These are phyloP conservation scores for Hemileia vastatrix DNA, from an alignment of 1,284 basidiomycete species.

Conservation along the genomic window DNA sequence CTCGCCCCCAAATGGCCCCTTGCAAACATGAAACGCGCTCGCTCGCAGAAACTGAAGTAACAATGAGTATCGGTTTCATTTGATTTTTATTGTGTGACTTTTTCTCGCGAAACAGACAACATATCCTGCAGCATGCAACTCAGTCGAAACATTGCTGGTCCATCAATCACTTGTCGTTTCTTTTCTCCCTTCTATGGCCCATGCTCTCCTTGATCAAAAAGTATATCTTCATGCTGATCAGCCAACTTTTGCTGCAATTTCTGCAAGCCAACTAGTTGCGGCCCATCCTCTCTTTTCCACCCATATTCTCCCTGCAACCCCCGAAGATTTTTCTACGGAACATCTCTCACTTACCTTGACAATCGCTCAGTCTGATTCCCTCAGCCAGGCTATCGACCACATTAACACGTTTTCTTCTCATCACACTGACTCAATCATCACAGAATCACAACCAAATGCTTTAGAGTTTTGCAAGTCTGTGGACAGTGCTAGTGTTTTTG, in stretches of 20 bases:
- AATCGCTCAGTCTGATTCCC: constrained; percentile 61
- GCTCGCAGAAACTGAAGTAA: too few relatives aligned
- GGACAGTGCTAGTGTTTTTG: constrained; percentile 82
- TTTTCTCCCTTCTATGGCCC: constrained; percentile 70
- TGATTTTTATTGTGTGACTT: background rate
- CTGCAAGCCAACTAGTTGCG: constrained; percentile 19
- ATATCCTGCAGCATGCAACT: constrained; percentile 94
- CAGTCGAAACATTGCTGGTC: constrained; percentile 79
- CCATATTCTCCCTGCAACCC: constrained; percentile 11
- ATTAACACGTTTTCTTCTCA: constrained; percentile 90
- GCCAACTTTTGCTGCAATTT: constrained; percentile 52
- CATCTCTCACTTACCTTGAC: constrained; percentile 76
- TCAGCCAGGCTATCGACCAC: constrained; percentile 66
- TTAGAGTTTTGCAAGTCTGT: constrained; percentile 73
- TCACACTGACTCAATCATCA: constrained; percentile 89
- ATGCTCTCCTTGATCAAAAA: constrained; percentile 53
- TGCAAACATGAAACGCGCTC: too few relatives aligned
- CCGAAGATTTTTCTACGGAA: constrained; percentile 69
- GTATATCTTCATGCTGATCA: constrained; percentile 74
- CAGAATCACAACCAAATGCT: constrained; percentile 61
- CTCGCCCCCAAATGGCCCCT: too few relatives aligned
- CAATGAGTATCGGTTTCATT: too few relatives aligned
- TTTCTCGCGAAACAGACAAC: constrained; percentile 56
- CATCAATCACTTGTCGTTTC: constrained; percentile 61
- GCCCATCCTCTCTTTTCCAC: constrained; percentile 15